Base-by-base conservation (phyloP, 306 rosid genomes). In the Lotus japonicus region DNA sequence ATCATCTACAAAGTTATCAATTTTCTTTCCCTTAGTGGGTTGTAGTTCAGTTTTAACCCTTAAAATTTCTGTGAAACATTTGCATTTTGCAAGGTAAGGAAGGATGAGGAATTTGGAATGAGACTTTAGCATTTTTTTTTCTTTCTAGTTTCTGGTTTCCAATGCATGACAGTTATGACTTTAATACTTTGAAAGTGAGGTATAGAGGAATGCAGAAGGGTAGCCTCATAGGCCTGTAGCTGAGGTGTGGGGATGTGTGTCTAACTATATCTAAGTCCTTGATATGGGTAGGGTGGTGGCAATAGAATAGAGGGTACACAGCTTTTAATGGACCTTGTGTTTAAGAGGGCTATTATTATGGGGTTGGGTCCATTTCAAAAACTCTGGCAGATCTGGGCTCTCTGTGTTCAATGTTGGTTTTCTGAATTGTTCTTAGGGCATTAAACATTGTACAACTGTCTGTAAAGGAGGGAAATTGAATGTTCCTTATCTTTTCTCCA, bases 281-380 rank as follows among this genome's bases (percentile, higher is more conserved):
- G 60, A 46, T 7, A 15, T 14, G 44, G 56, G 64, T 36, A 58
- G 36, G 53, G 64, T 58, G 54, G 68, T 54, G 62, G 63, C 6
- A 54, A 35, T 60, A 41, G 19, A 54, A 35, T 60, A 16, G 36
- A 31, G 7, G n/a, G 72, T 77, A 70, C 77, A 70, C 36, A 17
- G 65, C 75, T 59, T 58, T 78, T 73, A 73, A 58, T 52, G 78
- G 68, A 73, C 71, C 77, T 31, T 26, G 13, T 50, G 69, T 38
- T 21, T 50, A 42, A 66, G 53, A 23, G 17, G 13, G 15, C 46
- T 36, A 66, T 38, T 4, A 61, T 41, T 15, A 51, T 31, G 63
- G 64, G 52, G 69, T 38, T 64, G 68, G 36, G 52, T 44, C 52
- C 74, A 81, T 36, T 71, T 14, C 52, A 26, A 75, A 64, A 64